Evolutionary conservation across 306 rosid genomes (phyloP), one percentile per base, ranked within the genome.

Genomic region (Begonia peltatifolia): DNA sequence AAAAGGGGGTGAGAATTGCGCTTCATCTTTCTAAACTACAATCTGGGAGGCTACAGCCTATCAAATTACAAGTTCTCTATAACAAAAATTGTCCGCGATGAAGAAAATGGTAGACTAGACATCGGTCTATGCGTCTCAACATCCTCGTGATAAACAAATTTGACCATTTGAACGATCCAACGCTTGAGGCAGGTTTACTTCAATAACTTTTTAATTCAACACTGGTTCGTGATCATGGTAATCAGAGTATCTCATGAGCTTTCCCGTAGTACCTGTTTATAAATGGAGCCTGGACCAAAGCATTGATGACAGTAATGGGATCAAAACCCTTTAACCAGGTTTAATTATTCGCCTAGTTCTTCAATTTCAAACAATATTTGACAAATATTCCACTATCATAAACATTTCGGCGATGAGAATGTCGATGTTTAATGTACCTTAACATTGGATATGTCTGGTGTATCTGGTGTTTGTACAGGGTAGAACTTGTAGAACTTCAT

Each of bases 241-340:
- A 64, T 87, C 71, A 80, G 63, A 87, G 81, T 63, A 87, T 70
- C 69, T 80, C 86, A 6, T 87, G 95, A 69, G 93, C 95, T 72
- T 77, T 87, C 55, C 95, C 95, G 1, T 80, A 83, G 57, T 83
- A 87, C 79, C 95, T 73, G 74, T 87, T 87, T 57, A 87, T 87
- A 61, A 83, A 87, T 35, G 75, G 76, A 41, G 88, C 81, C 93
- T 87, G 82, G 18, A 46, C 41, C 22, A n/a, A 44, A 8, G 52
- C 38, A 30, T 30, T 30, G 8, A 7, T 7, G 8, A 30, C 38
- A 5, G 38, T 30, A 30, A 30, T 30, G 38, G 38, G 38, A 30
- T 30, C 35, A 25, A 25, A 25, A 25, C 35, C 35, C 35, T 25
- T 25, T 25, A 25, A 25, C 35, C 35, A 25, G 35, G 35, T 25